Conservation (phyloP, 2,329 filamentous ascomycete species). For the Apiospora aurea region DNA sequence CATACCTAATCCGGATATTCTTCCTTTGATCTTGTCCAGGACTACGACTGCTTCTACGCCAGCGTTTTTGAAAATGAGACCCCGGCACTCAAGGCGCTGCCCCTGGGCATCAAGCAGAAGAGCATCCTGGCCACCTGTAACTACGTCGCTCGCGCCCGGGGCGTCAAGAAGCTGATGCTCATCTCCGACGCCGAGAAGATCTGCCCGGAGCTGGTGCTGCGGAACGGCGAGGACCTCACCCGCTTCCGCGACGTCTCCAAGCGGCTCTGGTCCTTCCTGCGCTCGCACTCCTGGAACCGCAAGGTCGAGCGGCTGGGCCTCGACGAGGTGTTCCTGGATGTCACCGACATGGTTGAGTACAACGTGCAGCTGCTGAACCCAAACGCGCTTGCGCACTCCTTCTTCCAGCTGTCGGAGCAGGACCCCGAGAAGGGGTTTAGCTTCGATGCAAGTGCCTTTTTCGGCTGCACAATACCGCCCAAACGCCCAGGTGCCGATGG, state of each 20-base stretch:
- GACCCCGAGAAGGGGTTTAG: constrained; percentile 83
- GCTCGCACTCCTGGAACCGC: constrained; percentile 76
- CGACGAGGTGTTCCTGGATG: constrained; percentile 88
- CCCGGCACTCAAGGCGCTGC: constrained; percentile 73
- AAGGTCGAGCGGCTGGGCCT: constrained; percentile 85
- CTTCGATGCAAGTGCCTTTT: constrained; percentile 74
- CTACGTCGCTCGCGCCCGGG: constrained; percentile 82
- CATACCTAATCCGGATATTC: constrained; percentile 23
- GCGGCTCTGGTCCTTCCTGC: constrained; percentile 75
- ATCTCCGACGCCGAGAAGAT: constrained; percentile 80
- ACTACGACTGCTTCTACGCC: constrained; percentile 94
- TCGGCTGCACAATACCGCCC: constrained; percentile 61
- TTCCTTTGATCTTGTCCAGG: constrained; percentile 49
- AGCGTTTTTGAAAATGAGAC: constrained; percentile 86
- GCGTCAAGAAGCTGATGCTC: constrained; percentile 82
- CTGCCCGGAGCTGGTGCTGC: constrained; percentile 85
- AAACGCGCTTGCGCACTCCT: constrained; percentile 70
- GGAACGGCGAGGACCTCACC: constrained; percentile 86
- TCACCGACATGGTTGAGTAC: constrained; percentile 85
- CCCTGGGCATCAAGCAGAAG: constrained; percentile 89
- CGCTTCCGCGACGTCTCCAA: constrained; percentile 89
- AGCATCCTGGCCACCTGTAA: constrained; percentile 94
- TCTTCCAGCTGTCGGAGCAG: constrained; percentile 76
- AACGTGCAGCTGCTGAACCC: constrained; percentile 76
- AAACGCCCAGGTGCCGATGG: constrained; percentile 32